phyloP scores from a whole-genome alignment of 2,329 filamentous ascomycete species.

The Xylariaceae sp. region DNA sequence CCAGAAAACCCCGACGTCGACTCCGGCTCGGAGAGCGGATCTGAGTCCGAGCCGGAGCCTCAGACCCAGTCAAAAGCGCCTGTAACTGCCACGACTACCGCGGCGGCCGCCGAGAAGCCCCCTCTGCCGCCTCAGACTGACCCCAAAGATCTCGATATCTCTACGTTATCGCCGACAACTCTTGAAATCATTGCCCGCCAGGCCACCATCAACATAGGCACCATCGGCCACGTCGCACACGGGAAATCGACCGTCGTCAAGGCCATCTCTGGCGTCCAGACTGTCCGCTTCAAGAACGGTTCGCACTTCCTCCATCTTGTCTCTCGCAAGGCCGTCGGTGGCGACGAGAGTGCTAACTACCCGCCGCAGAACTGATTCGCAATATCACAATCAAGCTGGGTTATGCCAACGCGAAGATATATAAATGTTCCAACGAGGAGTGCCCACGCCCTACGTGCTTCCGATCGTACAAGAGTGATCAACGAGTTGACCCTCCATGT shows the following conservation, averaged over 20 bases:
- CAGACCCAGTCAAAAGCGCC: slow-evolving; percentile 10
- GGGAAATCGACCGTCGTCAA: slow-evolving; percentile 98
- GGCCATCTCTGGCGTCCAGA: slow-evolving; percentile 98
- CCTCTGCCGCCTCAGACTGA: slow-evolving; percentile 79
- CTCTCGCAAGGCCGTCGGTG: not conserved
- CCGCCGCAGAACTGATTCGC: slow-evolving; percentile 74
- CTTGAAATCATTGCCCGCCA: slow-evolving; percentile 97
- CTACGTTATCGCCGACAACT: slow-evolving; percentile 75
- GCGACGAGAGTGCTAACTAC: slow-evolving; percentile 3
- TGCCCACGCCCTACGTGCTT: slow-evolving; percentile 95
- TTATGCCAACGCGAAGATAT: slow-evolving; percentile 22
- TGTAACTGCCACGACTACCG: slow-evolving; percentile 5
- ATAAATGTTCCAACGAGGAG: slow-evolving; percentile 78
- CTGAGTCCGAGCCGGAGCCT: slow-evolving; percentile 19
- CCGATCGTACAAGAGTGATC: slow-evolving; percentile 96
- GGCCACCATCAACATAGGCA: slow-evolving; percentile 98
- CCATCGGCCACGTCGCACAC: slow-evolving; percentile 98
- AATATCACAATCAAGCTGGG: slow-evolving; percentile 79
- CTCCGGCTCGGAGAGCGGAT: slow-evolving; percentile 21
- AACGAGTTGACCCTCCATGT: slow-evolving; percentile 94
- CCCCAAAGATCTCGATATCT: slow-evolving; percentile 80
- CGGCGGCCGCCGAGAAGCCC: slow-evolving; percentile 16
- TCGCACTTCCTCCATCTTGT: not conserved
- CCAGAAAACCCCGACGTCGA: slow-evolving; percentile 17
- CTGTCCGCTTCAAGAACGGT: slow-evolving; percentile 94